Evolutionary conservation across 352 stramenopile genomes (phyloP), one percentile per base, ranked within the genome.

Genomic region (Globisporangium parvum): DNA sequence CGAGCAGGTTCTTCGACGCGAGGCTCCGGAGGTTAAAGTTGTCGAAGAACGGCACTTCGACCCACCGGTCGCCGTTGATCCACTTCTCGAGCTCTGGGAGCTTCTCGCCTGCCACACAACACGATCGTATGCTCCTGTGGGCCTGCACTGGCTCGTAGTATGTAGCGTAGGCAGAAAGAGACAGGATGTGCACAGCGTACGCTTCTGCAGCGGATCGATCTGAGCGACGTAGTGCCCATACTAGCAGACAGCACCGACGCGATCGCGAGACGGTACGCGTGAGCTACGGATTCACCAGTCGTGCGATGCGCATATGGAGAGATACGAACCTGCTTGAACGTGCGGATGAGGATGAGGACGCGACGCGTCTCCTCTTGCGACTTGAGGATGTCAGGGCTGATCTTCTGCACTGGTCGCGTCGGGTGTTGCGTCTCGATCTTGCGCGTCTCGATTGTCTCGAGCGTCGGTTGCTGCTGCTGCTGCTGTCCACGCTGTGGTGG

Each of bases 151-250:
- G 14, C 8, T 10, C 31, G 11, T 37, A 44, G 4, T 41, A 45
- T n/a, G 9, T 15, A 46, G 23, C 17, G 2, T 17, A 62, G 37
- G 24, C n/a, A 42, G 4, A 31, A 15, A 39, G 10, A 20, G 11
- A 3, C 40, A 47, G 3, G 12, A 39, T 15, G 47, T 12, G 45
- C 15, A 28, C 21, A 21, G 59, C 57, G 23, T 62, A 88, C 80
- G 70, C 55, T 92, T 93, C 60, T 88, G 69, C n/a, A 95, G 70
- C 37, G 85, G 85, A 54, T 95, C 83, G 51, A 93, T 93, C 64
- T 95, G 80, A n/a, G 85, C 85, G 14, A 93, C 85, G 53, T 83
- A 92, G 63, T 95, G 85, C 12, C 85, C 85, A 59, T 95, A 93
- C 31, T 37, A 10, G 1, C 31, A 37, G 31, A 37, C 0, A 37